Evolutionary conservation across 257 asterid genomes (phyloP).

Genomic region (Solanum habrochaites): DNA sequence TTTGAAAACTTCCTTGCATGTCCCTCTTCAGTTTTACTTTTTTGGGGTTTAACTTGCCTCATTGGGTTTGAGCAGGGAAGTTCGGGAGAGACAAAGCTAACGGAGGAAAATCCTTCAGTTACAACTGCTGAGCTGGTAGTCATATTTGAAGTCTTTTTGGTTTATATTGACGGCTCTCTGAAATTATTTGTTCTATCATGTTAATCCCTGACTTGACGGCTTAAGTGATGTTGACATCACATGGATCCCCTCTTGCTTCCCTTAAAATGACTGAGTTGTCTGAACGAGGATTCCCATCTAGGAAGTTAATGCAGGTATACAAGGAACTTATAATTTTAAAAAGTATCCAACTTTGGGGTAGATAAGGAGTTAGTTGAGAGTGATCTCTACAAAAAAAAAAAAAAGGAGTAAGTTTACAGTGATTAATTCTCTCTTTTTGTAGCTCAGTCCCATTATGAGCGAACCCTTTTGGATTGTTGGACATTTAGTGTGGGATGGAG

Average conservation of each 20-base stretch:
- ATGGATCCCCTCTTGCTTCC: neutral
- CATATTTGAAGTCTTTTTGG: neutral
- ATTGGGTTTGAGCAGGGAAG: constrained; percentile 12
- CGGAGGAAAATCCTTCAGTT: constrained; percentile 11
- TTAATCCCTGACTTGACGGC: neutral
- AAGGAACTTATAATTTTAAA: neutral
- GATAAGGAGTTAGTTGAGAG: neutral
- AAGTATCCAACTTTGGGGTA: neutral
- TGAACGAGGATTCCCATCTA: neutral
- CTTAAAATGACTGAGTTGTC: neutral
- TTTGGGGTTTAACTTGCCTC: neutral
- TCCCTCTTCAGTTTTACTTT: neutral
- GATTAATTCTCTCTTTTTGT: neutral
- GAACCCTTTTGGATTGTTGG: neutral
- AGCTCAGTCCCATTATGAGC: neutral
- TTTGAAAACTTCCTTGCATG: neutral
- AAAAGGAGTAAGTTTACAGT: neutral
- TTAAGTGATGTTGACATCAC: neutral
- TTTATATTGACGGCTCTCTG: neutral
- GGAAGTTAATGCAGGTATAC: neutral
- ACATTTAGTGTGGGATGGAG: neutral
- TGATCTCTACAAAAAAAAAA: neutral
- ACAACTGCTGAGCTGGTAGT: constrained; percentile 18
- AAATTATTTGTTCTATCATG: neutral
- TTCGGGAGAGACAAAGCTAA: constrained; percentile 9